Percentiles rank a stretch among this genome's conserved stretches.
phyloP scores from a whole-genome alignment of 306 rosid genomes.

The Rubus idaeus region DNA sequence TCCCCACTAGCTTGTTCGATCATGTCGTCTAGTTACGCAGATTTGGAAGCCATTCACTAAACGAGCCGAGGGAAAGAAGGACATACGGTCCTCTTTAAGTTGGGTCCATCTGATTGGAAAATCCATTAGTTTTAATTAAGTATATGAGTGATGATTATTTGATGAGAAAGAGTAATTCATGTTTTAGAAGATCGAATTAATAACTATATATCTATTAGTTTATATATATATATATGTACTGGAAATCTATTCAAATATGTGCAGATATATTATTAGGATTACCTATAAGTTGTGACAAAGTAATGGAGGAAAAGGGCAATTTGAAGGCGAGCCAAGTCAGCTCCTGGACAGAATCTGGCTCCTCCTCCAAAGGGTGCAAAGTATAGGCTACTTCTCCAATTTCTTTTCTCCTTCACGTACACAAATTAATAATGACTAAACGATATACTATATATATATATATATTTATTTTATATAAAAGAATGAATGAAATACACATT shows the following conservation, averaged over 20 bases:
- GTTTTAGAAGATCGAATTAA: not conserved
- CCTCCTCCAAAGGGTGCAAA: constrained; percentile 96
- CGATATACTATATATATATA: too few relatives aligned
- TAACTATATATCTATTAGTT: not conserved
- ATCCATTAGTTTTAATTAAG: not conserved
- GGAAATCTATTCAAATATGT: too few relatives aligned
- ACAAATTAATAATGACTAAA: not conserved
- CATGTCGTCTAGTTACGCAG: constrained; percentile 44
- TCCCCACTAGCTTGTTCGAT: not conserved
- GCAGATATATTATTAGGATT: not conserved
- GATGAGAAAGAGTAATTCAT: not conserved
- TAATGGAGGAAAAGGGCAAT: constrained; percentile 80
- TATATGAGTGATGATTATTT: not conserved
- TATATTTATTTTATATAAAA: not conserved
- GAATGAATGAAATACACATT: not conserved
- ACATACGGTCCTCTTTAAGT: constrained; percentile 73
- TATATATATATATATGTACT: not conserved
- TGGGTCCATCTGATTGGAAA: constrained; percentile 71
- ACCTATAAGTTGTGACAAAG: constrained; percentile 71
- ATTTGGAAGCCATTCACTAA: constrained; percentile 85
- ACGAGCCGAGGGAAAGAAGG: constrained; percentile 92
- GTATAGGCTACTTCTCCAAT: constrained; percentile 79
- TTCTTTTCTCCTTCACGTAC: constrained; percentile 53
- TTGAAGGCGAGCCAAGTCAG: constrained; percentile 88
- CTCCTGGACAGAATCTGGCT: constrained; percentile 91